Evolutionary conservation across 202 grass and related monocot species (phyloP).

Genomic region (Zizania palustris): DNA sequence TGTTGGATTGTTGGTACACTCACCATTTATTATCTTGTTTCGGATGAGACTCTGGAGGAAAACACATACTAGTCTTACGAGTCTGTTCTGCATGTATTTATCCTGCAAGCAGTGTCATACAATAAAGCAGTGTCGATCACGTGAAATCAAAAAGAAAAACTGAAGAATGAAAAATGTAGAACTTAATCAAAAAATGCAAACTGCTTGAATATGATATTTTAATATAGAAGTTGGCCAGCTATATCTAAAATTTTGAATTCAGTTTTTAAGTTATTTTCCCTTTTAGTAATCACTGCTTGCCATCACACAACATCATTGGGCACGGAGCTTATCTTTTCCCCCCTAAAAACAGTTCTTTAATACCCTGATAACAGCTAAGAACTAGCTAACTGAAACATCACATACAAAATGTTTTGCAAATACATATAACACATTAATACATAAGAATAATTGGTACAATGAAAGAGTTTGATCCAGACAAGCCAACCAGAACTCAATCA

Average conservation of each 20-base stretch:
- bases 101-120: conserved; percentile 62
- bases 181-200: not conserved
- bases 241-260: not conserved
- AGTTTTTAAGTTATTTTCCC: not conserved
- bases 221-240: not conserved
- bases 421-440: conserved; percentile 17
- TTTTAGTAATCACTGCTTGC: not conserved
- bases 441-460: not conserved
- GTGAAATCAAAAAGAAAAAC: conserved; percentile 17
- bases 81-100: conserved; percentile 99
- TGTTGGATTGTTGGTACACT: conserved; percentile 35
- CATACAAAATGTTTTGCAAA: conserved; percentile 1
- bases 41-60: conserved; percentile 97
- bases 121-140: conserved; percentile 13
- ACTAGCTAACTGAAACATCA: not conserved
- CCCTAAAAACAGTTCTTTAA: not conserved
- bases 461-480: conserved; percentile 5
- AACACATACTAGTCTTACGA: conserved; percentile 94
- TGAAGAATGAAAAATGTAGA: not conserved
- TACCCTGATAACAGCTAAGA: not conserved
- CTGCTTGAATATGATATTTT: not conserved
- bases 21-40: conserved; percentile 99
- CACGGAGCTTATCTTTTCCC: not conserved
- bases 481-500: conserved; percentile 8
- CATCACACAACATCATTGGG: not conserved